These are phyloP conservation scores for Fusarium poae DNA, from an alignment of 2,329 filamentous ascomycete genomes.

Conservation along the genomic window DNA sequence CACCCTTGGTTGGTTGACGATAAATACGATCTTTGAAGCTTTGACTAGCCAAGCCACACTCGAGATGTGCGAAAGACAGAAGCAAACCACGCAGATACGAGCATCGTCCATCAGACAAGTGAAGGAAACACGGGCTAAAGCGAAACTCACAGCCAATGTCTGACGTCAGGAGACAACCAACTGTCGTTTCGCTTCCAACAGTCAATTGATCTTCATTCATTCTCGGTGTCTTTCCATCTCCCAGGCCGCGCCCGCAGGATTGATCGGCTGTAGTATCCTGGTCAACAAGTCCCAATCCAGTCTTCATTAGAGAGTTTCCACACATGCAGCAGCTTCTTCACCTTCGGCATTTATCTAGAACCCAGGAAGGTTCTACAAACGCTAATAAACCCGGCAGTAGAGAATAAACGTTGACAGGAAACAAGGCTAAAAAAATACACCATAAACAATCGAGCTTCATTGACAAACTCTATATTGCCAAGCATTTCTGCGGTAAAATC, in stretches of 20 bases:
- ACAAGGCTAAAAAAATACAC: conserved; percentile 4
- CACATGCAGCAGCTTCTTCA: background rate
- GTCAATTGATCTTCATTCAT: background rate
- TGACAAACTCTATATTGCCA: conserved; percentile 22
- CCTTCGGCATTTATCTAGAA: background rate
- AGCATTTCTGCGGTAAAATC: conserved; percentile 8
- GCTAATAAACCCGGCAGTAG: conserved; percentile 4
- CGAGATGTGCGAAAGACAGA: too few species aligned
- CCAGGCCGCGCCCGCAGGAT: background rate
- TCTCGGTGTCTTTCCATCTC: background rate
- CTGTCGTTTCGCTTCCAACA: background rate
- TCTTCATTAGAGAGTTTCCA: background rate
- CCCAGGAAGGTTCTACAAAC: too few species aligned
- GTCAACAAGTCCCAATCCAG: background rate
- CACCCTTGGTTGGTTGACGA: background rate
- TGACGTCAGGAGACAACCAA: background rate
- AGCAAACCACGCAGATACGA: background rate
- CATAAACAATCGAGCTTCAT: background rate
- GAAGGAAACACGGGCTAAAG: background rate
- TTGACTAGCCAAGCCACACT: background rate
- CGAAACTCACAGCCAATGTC: background rate
- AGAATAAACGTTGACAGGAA: background rate
- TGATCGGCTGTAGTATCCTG: background rate
- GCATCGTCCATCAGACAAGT: background rate
- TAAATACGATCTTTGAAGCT: background rate